Conservation (phyloP, 129 eudicot species). For the Flaveria trinervia region DNA sequence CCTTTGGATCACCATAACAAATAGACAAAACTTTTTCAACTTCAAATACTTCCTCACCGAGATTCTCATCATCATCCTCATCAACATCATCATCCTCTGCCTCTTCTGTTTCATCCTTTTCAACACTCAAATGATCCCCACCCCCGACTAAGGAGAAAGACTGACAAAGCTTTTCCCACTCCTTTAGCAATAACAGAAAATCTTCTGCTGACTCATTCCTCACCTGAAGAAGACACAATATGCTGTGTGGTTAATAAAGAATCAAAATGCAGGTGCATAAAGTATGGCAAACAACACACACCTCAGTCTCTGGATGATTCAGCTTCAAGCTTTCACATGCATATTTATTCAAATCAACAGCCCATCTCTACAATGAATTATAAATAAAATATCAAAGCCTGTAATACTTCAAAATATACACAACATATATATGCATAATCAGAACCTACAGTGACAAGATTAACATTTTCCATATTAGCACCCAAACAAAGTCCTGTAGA, state of each 20-base stretch:
- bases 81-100: conserved; percentile 38
- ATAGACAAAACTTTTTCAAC: conserved; percentile 58
- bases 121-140: conserved; percentile 8
- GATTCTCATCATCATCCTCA: conserved; percentile 39
- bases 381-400: neutral
- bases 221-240: conserved; percentile 36
- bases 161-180: conserved; percentile 69
- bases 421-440: neutral
- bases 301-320: conserved; percentile 90
- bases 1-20: conserved; percentile 74
- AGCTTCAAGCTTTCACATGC: conserved; percentile 70
- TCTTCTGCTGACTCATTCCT: conserved; percentile 71
- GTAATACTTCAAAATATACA: neutral
- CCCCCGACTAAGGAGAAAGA: conserved; percentile 29
- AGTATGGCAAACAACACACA: conserved; percentile 6
- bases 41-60: conserved; percentile 59
- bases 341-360: conserved; percentile 58
- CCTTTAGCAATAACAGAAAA: conserved; percentile 53
- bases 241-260: no score
- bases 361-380: conserved; percentile 60
- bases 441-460: conserved; percentile 62
- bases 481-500: conserved; percentile 94
- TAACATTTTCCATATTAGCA: conserved; percentile 48
- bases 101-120: conserved; percentile 25
- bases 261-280: neutral